Percentiles rank a stretch among this genome's conserved stretches.
Evolutionary conservation across 1,284 basidiomycete genomes (phyloP).

Genomic region (Hymenochaete sp.): DNA sequence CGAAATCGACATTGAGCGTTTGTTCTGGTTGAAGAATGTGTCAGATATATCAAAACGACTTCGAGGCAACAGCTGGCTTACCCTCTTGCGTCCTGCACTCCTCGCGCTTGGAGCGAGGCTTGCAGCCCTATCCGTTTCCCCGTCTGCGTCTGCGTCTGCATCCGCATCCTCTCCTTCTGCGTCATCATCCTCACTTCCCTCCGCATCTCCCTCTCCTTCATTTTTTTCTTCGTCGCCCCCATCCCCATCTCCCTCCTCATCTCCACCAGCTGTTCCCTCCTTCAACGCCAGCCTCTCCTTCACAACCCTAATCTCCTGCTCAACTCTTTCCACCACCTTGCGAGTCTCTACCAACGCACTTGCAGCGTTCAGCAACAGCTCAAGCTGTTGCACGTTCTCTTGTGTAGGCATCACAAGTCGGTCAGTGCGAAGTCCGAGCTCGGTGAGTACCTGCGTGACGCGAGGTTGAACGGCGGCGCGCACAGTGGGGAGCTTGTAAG

Average conservation of each 20-base stretch:
- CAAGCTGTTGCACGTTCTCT: slow-evolving; percentile 65
- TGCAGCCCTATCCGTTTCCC: slow-evolving; percentile 46
- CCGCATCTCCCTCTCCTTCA: slow-evolving; percentile 25
- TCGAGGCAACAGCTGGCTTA: slow-evolving; percentile 26
- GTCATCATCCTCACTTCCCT: slow-evolving; percentile 27
- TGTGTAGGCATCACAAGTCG: slow-evolving; percentile 88
- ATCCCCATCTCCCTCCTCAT: slow-evolving; percentile 24
- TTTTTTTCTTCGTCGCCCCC: slow-evolving; percentile 31
- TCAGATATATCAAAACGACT: neutral
- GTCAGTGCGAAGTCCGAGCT: slow-evolving; percentile 65
- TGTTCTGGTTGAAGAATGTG: slow-evolving; percentile 10
- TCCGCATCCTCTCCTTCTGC: slow-evolving; percentile 24
- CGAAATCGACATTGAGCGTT: slow-evolving; percentile 20
- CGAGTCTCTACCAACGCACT: slow-evolving; percentile 77
- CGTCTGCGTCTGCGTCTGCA: slow-evolving; percentile 34
- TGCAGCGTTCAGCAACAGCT: slow-evolving; percentile 64
- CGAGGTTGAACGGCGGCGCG: slow-evolving; percentile 67
- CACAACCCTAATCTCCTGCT: slow-evolving; percentile 71
- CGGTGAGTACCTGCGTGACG: slow-evolving; percentile 64
- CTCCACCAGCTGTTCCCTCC: slow-evolving; percentile 31
- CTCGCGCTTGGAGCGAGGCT: slow-evolving; percentile 16
- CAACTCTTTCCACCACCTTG: slow-evolving; percentile 76
- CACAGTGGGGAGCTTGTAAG: slow-evolving; percentile 70
- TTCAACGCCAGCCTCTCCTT: slow-evolving; percentile 58
- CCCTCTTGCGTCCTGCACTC: slow-evolving; percentile 47